Evolutionary conservation across 305 asterid genomes (phyloP), one percentile per base, ranked within the genome.

Genomic region (Lippia alba): DNA sequence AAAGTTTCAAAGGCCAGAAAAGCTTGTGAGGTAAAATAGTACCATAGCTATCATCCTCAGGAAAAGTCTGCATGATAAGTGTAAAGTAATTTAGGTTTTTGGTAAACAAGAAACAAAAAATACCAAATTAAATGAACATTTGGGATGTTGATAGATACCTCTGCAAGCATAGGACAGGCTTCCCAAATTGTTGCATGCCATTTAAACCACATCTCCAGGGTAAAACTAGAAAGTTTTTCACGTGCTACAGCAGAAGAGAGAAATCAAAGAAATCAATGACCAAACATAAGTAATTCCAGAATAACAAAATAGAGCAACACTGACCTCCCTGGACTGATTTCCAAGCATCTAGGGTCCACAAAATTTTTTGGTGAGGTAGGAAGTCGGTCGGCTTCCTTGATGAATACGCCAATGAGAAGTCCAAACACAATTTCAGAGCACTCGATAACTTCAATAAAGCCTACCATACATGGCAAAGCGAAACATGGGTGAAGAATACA

Each of bases 101-200:
- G 20, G 44, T 16, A 61, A 62, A 62, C 48, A 70, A 59, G 61
- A 70, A 36, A 30, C 32, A 40, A 15, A 50, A 67, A 56, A 45
- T 56, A n/a, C 58, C 40, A 9, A 56, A 51, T 30, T 48, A 62
- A 45, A 33, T n/a, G 50, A 34, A 36, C 40, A 68, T 56, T 62
- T 56, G 0, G 67, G 61, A 60, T 50, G 40, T 56, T 39, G 61
- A 58, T 57, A 77, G 61, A 45, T 76, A 89, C 92, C 94, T 86
- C 83, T 2, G 68, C 64, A 36, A 74, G 81, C 72, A 71, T 48
- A 80, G 90, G 88, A 66, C 83, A 79, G 65, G 61, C 69, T 41
- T 73, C 85, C 99, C 99, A 95, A 62, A 92, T 83, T 74, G 86
- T 76, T 81, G 80, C 74, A 76, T 92, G 99, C 99, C 99, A 95